Evolutionary conservation across 2,329 filamentous ascomycete species (phyloP).

Genomic region (Talaromyces sp.): DNA sequence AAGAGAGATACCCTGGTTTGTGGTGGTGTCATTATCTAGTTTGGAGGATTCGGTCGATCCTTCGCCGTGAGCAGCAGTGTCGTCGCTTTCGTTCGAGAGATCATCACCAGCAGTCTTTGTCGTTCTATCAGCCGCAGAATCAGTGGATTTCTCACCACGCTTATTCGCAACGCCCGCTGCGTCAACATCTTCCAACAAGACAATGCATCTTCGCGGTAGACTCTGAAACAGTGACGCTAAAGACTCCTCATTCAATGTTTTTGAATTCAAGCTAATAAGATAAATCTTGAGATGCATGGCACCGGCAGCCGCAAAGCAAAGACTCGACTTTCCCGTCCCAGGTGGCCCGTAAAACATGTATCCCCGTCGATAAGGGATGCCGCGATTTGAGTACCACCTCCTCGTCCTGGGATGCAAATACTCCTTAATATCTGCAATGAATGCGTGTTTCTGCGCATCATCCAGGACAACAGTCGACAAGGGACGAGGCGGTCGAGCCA

Average conservation of each 20-base stretch:
- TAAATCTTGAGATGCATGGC: constrained; percentile 69
- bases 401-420: constrained; percentile 52
- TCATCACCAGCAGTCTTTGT: constrained; percentile 11
- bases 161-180: constrained; percentile 66
- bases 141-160: constrained; percentile 25
- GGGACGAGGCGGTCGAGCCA: constrained; percentile 48
- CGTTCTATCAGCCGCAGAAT: constrained; percentile 36
- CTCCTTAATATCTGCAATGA: constrained; percentile 55
- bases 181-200: constrained; percentile 74
- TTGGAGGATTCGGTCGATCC: constrained; percentile 19
- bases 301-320: constrained; percentile 67
- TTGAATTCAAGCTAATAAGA: constrained; percentile 65
- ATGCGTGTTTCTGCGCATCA: constrained; percentile 46
- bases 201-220: constrained; percentile 66
- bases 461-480: constrained; percentile 56
- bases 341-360: constrained; percentile 80
- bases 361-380: constrained; percentile 80
- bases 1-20: constrained; percentile 54
- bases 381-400: constrained; percentile 76
- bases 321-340: constrained; percentile 73
- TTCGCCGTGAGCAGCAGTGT: not conserved
- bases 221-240: constrained; percentile 62
- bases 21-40: not conserved
- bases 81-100: not conserved
- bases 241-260: constrained; percentile 61